Conservation (phyloP, 495 filamentous ascomycete species). For the Aspergillus diversus region DNA sequence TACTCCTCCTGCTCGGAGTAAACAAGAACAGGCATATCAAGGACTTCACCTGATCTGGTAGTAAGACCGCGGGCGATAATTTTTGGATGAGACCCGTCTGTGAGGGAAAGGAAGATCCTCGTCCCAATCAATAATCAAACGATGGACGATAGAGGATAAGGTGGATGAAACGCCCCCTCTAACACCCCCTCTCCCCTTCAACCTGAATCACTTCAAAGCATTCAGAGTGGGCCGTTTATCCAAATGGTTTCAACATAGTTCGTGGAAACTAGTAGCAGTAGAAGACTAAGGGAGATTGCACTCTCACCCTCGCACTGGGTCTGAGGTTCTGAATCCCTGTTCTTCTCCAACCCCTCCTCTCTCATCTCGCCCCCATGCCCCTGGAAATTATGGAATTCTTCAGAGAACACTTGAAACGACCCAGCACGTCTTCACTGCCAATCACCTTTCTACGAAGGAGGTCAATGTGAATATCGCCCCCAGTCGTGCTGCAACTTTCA, state of each 20-base stretch:
- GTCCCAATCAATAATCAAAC: no score
- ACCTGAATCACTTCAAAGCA: not conserved
- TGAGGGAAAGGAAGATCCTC: no score
- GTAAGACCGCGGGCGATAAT: no score
- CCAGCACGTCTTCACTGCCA: slow-evolving; percentile 26
- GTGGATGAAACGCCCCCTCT: not conserved
- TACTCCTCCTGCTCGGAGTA: no score
- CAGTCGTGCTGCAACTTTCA: no score
- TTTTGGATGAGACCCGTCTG: no score
- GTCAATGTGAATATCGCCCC: not conserved
- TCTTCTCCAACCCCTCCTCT: not conserved
- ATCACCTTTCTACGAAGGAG: slow-evolving; percentile 9
- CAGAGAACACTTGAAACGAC: slow-evolving; percentile 22
- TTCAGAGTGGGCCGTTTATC: not conserved
- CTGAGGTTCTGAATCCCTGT: no score
- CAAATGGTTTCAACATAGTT: not conserved
- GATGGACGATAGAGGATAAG: not conserved
- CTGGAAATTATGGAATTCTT: slow-evolving; percentile 13
- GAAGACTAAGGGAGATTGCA: not conserved
- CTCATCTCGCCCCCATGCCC: not conserved
- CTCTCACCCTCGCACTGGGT: not conserved
- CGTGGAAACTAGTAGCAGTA: not conserved
- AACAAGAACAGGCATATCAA: no score
- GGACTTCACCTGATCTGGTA: no score
- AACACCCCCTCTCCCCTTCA: not conserved